Evolutionary conservation across 1,139 yeast species (phyloP).

Genomic region (Scheffersomyces lignicola): DNA sequence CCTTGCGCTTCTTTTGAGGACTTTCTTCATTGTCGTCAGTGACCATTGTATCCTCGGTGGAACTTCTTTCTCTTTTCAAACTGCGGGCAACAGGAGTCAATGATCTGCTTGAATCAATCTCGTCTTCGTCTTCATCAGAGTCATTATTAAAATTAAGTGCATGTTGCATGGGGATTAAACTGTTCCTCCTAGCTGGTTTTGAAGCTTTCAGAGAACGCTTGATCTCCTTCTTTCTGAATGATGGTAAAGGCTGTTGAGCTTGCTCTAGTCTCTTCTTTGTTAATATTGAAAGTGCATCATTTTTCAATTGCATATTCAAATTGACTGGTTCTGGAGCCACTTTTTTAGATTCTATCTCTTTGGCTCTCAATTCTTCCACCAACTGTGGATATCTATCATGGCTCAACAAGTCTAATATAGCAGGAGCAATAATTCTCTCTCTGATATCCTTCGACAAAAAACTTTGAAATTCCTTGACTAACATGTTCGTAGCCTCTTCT

Average conservation of each 20-base stretch:
- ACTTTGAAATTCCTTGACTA: conserved; percentile 63
- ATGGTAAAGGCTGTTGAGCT: conserved; percentile 36
- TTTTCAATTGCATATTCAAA: conserved; percentile 18
- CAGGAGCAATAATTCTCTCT: conserved; percentile 73
- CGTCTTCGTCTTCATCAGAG: conserved; percentile 46
- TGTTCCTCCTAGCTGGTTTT: conserved; percentile 21
- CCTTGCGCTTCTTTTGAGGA: conserved; percentile 23
- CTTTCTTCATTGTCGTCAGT: conserved; percentile 35
- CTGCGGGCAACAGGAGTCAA: conserved; percentile 36
- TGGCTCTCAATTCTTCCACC: conserved; percentile 43
- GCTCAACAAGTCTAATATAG: conserved; percentile 60
- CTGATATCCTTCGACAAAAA: conserved; percentile 71
- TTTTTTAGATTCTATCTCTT: conserved; percentile 31
- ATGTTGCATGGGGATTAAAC: conserved; percentile 68
- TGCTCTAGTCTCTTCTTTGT: conserved; percentile 21
- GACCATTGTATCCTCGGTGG: conserved; percentile 25
- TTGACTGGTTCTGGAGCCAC: conserved; percentile 17
- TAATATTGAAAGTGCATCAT: conserved; percentile 29
- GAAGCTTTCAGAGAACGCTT: conserved; percentile 9
- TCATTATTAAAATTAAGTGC: conserved; percentile 57
- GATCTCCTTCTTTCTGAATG: conserved; percentile 45
- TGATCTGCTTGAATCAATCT: conserved; percentile 39
- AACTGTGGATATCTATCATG: conserved; percentile 60
- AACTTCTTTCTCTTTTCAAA: conserved; percentile 28
- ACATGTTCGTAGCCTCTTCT: conserved; percentile 58